Conservation (phyloP, 139 green algal genomes). For the Haematococcus sp. region DNA sequence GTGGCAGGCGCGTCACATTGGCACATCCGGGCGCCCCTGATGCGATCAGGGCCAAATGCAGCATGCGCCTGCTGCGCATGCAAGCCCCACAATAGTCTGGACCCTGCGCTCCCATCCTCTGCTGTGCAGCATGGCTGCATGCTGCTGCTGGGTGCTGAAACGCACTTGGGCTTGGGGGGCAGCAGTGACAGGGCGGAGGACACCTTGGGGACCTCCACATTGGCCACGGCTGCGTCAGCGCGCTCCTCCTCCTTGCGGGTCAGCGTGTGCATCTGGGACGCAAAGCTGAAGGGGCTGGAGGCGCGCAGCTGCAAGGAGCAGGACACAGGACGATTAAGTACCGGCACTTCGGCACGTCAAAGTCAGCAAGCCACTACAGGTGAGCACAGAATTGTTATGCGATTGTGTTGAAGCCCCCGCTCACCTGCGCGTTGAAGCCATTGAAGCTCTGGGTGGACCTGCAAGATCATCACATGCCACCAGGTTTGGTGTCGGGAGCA, state of each 20-base stretch:
- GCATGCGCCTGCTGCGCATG: too few relatives aligned
- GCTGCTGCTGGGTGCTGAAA: too few relatives aligned
- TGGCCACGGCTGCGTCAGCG: neutral
- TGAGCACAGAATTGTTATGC: too few relatives aligned
- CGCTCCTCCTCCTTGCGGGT: constrained; percentile 43
- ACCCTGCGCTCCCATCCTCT: too few relatives aligned
- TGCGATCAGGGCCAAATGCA: too few relatives aligned
- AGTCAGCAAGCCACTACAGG: too few relatives aligned
- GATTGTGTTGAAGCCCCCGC: neutral
- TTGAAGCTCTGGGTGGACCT: constrained; percentile 1
- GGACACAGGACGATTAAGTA: neutral
- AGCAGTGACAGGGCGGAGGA: constrained; percentile 25
- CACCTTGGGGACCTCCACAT: constrained; percentile 18
- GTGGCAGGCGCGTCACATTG: too few relatives aligned
- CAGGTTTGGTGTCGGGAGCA: too few relatives aligned
- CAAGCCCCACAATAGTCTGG: too few relatives aligned
- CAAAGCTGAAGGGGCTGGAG: constrained; percentile 24
- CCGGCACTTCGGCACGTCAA: too few relatives aligned
- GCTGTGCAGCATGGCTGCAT: neutral
- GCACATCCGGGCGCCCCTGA: too few relatives aligned
- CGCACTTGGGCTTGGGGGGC: constrained; percentile 29
- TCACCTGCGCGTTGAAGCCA: constrained; percentile 6
- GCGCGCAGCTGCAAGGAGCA: constrained; percentile 12
- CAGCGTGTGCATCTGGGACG: constrained; percentile 27
- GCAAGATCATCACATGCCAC: neutral